Percentiles rank a stretch among this genome's conserved stretches.
Conservation (phyloP, 116 monocot species). For the Iris pallida region DNA sequence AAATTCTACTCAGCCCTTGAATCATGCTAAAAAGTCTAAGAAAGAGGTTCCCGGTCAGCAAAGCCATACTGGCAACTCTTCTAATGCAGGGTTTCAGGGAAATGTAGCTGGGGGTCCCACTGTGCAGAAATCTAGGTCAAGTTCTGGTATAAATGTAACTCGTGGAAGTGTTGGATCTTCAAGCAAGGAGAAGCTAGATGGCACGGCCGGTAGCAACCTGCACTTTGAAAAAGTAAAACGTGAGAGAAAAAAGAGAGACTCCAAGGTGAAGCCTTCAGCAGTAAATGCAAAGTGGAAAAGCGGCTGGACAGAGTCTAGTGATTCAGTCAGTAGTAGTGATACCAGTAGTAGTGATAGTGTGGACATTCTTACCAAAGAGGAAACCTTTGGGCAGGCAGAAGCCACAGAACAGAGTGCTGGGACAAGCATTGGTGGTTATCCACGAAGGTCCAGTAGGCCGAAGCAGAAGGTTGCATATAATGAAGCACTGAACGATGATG, state of each 20-base stretch:
- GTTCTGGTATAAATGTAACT: conserved; percentile 8
- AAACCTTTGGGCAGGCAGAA: not conserved
- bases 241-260: conserved; percentile 6
- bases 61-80: conserved; percentile 10
- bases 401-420: conserved; percentile 6
- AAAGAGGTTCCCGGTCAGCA: conserved; percentile 14
- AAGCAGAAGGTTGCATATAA: no score
- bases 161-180: not conserved
- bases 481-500: not conserved
- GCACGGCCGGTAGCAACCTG: not conserved
- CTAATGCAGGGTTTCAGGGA: conserved; percentile 16
- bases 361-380: conserved; percentile 17
- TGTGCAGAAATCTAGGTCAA: not conserved
- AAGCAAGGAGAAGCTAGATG: conserved; percentile 4
- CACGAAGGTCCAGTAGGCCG: conserved; percentile 3
- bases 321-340: conserved; percentile 14
- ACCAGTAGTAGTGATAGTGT: conserved; percentile 23
- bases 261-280: conserved; percentile 6
- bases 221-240: conserved; percentile 34
- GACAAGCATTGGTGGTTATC: conserved; percentile 11
- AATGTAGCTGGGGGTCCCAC: conserved; percentile 13
- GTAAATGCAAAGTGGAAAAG: conserved; percentile 29
- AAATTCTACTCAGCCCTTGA: conserved; percentile 7
- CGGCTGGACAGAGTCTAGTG: conserved; percentile 40
- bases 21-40: not conserved